These are phyloP conservation scores for Clitoria ternatea DNA, from an alignment of 306 rosid genomes.

Conservation along the genomic window DNA sequence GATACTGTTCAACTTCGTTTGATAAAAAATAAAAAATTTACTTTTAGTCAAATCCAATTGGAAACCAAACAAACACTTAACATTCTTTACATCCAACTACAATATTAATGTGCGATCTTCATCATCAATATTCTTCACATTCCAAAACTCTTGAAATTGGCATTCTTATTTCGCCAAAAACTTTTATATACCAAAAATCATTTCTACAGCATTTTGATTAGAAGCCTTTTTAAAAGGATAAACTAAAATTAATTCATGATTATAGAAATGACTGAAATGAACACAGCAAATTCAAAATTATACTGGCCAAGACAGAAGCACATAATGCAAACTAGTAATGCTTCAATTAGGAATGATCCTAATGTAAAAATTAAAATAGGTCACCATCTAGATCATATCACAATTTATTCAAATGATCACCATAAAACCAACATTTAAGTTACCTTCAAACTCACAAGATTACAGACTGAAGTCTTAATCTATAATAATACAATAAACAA, in stretches of 20 bases:
- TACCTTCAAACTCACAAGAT: not conserved
- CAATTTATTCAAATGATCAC: slow-evolving; percentile 5
- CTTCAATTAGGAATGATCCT: not conserved
- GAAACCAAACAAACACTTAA: too few species aligned
- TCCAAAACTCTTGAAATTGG: too few species aligned
- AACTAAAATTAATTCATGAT: not conserved
- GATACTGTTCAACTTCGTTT: too few species aligned
- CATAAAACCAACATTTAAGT: not conserved
- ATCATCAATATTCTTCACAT: too few species aligned
- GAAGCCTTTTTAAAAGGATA: not conserved
- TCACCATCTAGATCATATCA: not conserved
- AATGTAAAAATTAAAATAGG: not conserved
- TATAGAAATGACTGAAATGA: not conserved
- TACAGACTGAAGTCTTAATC: not conserved
- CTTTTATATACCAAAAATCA: not conserved
- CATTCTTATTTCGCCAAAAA: too few species aligned
- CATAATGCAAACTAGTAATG: not conserved
- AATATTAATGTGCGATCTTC: too few species aligned
- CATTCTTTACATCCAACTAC: too few species aligned
- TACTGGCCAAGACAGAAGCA: not conserved
- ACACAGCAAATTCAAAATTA: not conserved
- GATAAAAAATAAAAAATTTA: too few species aligned
- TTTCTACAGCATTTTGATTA: not conserved
- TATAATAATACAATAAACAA: not conserved
- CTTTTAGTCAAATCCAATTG: too few species aligned